These are phyloP conservation scores for Zygosaccharomyces siamensis DNA, from an alignment of 805 yeast species.

Conservation along the genomic window DNA sequence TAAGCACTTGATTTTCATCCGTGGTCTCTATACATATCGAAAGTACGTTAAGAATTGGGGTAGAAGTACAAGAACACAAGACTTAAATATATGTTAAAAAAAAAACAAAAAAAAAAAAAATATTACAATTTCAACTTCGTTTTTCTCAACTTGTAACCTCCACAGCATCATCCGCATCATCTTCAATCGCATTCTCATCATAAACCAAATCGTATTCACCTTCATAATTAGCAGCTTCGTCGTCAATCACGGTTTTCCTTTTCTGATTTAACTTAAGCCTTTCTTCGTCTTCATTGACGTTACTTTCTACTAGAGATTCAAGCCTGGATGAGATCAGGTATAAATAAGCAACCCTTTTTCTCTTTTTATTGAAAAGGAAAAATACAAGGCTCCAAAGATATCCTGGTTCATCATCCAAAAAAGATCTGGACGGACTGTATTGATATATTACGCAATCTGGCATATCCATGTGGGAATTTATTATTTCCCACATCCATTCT, in stretches of 20 bases:
- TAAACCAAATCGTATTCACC: constrained; percentile 45
- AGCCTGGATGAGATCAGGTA: constrained; percentile 57
- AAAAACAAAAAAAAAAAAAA: neutral
- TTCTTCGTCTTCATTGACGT: constrained; percentile 39
- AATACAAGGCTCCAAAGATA: constrained; percentile 60
- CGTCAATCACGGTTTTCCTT: constrained; percentile 37
- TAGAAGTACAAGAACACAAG: neutral
- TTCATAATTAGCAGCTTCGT: constrained; percentile 37
- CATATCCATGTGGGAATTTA: constrained; percentile 72
- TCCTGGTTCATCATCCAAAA: constrained; percentile 38
- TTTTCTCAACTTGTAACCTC: constrained; percentile 4
- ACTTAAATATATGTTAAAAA: neutral
- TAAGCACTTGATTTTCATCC: neutral
- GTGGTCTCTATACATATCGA: neutral
- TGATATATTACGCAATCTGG: constrained; percentile 56
- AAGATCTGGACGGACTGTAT: constrained; percentile 42
- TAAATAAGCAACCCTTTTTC: constrained; percentile 85
- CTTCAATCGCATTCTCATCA: constrained; percentile 39
- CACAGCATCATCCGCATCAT: constrained; percentile 27
- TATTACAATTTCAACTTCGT: neutral
- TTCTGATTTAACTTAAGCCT: constrained; percentile 17
- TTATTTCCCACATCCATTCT: constrained; percentile 83
- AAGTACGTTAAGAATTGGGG: neutral
- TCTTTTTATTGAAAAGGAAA: constrained; percentile 86
- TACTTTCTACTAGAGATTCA: constrained; percentile 34